Evolutionary conservation across 352 stramenopile species (phyloP), one percentile per base, ranked within the genome.

Genomic region (Peronospora farinosa): DNA sequence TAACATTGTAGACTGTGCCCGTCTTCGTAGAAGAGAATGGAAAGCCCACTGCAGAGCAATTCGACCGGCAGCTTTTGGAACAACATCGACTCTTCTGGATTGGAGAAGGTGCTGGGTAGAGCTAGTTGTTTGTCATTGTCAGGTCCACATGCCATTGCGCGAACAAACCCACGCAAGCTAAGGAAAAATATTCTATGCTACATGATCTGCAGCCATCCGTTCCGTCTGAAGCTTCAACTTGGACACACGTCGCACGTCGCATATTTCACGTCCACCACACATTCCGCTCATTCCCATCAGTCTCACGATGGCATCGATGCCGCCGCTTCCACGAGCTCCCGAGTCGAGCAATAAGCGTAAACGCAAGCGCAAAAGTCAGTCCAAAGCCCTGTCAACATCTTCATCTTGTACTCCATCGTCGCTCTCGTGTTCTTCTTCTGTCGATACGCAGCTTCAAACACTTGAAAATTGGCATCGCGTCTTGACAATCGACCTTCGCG

Each of bases 41-140:
- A 47, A 54, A 79, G 37, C 33, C 54, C 5, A 33, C 10, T 33
- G 42, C 60, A 5, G 48, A 74, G 30, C 54, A 61, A 19, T 53
- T 78, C 7, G 72, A 87, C 49, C 73, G 52, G 15, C 71, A 63
- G 3, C 52, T 87, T 39, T 45, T 84, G 44, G 73, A 85, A 38
- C 74, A 87, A 36, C 76, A 87, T 27, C 73, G 76, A 13, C 65
- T 78, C n/a, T 87, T 87, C 40, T 87, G 76, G 76, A 87, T 87
- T 59, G 66, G 74, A 32, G 76, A 87, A 65, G 76, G 73, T 16
- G 76, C 76, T 10, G 61, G 65, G 13, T 68, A 72, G 10, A n/a
- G 43, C 38, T 15, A 44, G 32, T 25, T 27, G 30, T 3, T n/a
- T 40, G 25, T 19, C 6, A 37, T 37, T 5, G n/a, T 19, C 10